Conservation (phyloP, 192 early-diverging fungal genomes). For the Backusella australiensis region DNA sequence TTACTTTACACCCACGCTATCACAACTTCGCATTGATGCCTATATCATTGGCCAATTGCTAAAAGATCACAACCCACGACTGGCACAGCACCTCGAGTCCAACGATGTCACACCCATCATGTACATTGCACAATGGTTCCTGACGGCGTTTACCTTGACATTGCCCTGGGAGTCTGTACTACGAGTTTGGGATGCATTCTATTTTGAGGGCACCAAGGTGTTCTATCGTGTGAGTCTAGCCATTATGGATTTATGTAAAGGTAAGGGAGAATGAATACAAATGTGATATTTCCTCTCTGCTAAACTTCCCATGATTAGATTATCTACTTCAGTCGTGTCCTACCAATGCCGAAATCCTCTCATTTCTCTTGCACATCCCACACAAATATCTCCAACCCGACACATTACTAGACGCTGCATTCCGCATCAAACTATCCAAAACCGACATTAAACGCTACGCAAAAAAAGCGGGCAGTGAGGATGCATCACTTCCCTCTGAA, state of each 20-base stretch:
- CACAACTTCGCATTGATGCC: slow-evolving; percentile 77
- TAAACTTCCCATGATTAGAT: slow-evolving; percentile 19
- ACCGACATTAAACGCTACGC: slow-evolving; percentile 49
- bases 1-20: slow-evolving; percentile 73
- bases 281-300: background rate
- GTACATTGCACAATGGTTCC: slow-evolving; percentile 94
- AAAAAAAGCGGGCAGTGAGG: slow-evolving; percentile 24
- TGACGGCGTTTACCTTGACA: slow-evolving; percentile 87
- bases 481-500: slow-evolving; percentile 25
- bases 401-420: slow-evolving; percentile 62
- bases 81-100: slow-evolving; percentile 67
- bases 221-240: slow-evolving; percentile 81
- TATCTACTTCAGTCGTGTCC: slow-evolving; percentile 74
- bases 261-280: slow-evolving; percentile 21
- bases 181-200: slow-evolving; percentile 92
- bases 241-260: slow-evolving; percentile 55
- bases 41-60: slow-evolving; percentile 78
- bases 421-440: slow-evolving; percentile 70
- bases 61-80: slow-evolving; percentile 59
- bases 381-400: slow-evolving; percentile 60
- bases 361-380: slow-evolving; percentile 80
- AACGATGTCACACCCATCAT: slow-evolving; percentile 83
- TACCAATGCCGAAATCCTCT: slow-evolving; percentile 69
- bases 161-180: slow-evolving; percentile 88
- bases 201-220: slow-evolving; percentile 80